Percentiles rank a stretch among this genome's conserved stretches.
Evolutionary conservation across 169 alveolate genomes (phyloP).

Genomic region (Eimeria acervulina): DNA sequence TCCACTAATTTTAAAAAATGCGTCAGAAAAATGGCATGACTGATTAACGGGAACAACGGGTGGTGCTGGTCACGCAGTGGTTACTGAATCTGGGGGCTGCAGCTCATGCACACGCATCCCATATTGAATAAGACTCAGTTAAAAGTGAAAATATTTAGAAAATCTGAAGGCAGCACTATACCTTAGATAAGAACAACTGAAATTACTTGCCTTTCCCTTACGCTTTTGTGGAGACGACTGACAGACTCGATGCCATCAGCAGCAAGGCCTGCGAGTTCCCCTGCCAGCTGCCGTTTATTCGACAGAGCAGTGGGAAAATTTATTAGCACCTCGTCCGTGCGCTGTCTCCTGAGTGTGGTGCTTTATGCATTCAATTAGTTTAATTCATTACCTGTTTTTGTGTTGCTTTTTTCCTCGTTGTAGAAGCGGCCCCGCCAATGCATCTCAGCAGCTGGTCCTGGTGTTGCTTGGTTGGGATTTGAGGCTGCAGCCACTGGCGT

Average conservation of each 20-base stretch:
- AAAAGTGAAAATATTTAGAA: not conserved
- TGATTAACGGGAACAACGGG: not conserved
- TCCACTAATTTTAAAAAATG: not conserved
- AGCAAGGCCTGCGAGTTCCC: not conserved
- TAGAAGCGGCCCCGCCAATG: not conserved
- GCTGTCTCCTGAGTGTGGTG: not conserved
- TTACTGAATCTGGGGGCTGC: not conserved
- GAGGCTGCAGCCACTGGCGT: not conserved
- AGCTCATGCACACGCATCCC: not conserved
- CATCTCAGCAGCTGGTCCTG: not conserved
- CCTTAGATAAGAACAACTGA: not conserved
- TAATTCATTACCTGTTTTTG: not conserved
- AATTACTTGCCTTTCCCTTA: not conserved
- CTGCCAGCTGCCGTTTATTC: not conserved
- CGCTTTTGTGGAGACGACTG: not conserved
- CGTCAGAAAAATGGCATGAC: not conserved
- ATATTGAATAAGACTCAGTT: not conserved
- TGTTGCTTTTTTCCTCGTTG: not conserved
- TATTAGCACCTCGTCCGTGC: not conserved
- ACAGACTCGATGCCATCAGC: not conserved
- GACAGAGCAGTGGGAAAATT: not conserved
- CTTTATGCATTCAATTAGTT: not conserved
- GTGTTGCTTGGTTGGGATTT: not conserved
- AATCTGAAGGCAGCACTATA: not conserved
- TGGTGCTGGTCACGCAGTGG: slow-evolving; percentile 35